These are phyloP conservation scores for Bacidia gigantensis DNA, from an alignment of 495 filamentous ascomycete species.

Conservation along the genomic window DNA sequence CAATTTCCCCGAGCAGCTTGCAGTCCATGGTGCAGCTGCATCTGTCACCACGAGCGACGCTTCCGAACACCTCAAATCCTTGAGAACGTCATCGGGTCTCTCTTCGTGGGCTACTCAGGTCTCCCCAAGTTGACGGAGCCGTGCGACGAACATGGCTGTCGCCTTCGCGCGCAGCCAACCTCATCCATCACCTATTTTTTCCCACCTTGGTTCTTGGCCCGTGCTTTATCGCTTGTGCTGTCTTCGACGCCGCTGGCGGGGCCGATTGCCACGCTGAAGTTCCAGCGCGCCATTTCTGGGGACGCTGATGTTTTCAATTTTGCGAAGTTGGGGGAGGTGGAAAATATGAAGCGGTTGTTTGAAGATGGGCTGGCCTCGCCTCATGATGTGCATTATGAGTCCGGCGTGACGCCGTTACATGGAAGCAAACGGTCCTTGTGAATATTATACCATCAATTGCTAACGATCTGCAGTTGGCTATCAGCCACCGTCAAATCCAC, in stretches of 20 bases:
- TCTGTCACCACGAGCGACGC: background rate
- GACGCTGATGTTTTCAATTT: background rate
- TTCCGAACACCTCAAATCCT: background rate
- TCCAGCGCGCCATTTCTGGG: background rate
- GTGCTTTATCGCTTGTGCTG: background rate
- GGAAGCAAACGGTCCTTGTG: background rate
- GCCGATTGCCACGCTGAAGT: background rate
- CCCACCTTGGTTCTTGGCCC: background rate
- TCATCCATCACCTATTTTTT: background rate
- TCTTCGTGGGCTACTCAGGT: background rate
- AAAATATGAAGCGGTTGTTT: constrained; percentile 13
- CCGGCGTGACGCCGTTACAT: background rate
- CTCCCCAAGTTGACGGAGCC: background rate
- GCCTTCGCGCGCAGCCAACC: background rate
- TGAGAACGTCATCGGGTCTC: background rate
- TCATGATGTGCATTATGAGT: background rate
- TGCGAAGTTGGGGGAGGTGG: background rate
- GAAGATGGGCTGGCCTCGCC: background rate
- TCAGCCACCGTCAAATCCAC: background rate
- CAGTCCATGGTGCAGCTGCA: constrained; percentile 5
- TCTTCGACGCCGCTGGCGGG: background rate
- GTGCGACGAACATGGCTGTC: background rate
- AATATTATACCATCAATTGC: background rate
- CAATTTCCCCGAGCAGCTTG: background rate
- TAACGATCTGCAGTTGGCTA: background rate